Base-by-base conservation (phyloP, 148 eudicot species). In the Vaccinium macrocarpon region DNA sequence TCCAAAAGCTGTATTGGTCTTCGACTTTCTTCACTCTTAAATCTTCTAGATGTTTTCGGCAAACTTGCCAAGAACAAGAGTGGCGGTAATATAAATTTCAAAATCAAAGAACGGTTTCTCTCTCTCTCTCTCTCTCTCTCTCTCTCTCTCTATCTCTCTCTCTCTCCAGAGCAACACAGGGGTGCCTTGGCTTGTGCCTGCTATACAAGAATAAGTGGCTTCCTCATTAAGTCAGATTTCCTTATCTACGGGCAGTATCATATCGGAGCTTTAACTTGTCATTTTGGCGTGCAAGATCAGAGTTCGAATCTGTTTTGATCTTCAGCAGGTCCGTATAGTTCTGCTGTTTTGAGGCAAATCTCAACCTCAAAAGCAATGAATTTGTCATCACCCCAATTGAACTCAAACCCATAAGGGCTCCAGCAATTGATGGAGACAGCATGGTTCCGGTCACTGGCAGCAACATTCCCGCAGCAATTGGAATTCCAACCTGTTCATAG, bases 351-450 rank as follows among this genome's bases (percentile, higher is more conserved):
- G 92, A 83, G 23, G 85, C 82, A 84, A 92, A 91, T 86, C 83
- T 95, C 29, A 95, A 84, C 80, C 99, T 89, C 73, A 96, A 81
- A 82, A 96, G 95, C 88, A 96, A 87, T 9, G 99, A 97, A 86
- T 97, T 97, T 2, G 97, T 85, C 97, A 93, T 93, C 73, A 97
- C 99, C 2, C 97, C 99, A n/a, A 95, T 81, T 57, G 99, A 95
- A 81, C 98, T 93, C 71, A 94, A 89, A 38, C 99, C 99, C 99
- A 95, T 95, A 10, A 96, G 95, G 32, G 91, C 98, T 57, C 98
- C 99, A 42, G 99, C 99, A 88, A 97, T 95, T 81, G 99, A 97
- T 53, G 98, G 98, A 64, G 98, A 92, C 77, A 95, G 89, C 96
- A 97, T 91, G 21, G 91, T 88, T 81, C 99, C 99, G 0, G 97